Evolutionary conservation across 345 rosid species (phyloP).

Genomic region (Arabidopsis thaliana): DNA sequence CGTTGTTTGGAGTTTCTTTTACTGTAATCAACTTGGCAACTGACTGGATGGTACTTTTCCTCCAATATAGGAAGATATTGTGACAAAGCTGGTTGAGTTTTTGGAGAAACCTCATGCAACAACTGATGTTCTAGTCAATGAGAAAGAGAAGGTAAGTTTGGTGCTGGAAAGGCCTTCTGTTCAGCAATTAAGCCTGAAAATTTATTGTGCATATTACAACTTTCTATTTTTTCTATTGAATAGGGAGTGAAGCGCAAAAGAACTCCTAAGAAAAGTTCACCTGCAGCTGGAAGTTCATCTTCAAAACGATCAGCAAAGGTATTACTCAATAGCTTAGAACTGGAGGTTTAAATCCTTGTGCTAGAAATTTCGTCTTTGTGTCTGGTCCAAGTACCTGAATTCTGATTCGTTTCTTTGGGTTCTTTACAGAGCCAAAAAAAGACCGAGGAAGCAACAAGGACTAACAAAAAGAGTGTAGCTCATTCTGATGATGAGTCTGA

Average conservation of each 20-base stretch:
- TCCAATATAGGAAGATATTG: constrained; percentile 74
- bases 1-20: background rate
- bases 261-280: constrained; percentile 53
- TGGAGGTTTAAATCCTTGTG: constrained; percentile 5
- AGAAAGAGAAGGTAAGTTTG: constrained; percentile 68
- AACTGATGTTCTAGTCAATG: constrained; percentile 62
- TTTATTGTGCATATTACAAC: background rate
- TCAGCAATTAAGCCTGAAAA: constrained; percentile 6
- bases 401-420: background rate
- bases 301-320: constrained; percentile 73
- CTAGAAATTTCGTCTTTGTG: background rate
- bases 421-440: constrained; percentile 59
- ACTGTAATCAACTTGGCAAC: constrained; percentile 16
- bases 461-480: constrained; percentile 44
- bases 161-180: background rate
- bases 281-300: constrained; percentile 54
- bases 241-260: constrained; percentile 78
- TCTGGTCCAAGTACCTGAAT: background rate
- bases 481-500: constrained; percentile 63
- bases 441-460: constrained; percentile 50
- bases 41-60: constrained; percentile 31
- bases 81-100: constrained; percentile 70
- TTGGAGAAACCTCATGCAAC: constrained; percentile 84
- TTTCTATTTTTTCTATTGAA: constrained; percentile 21
- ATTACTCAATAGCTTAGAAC: constrained; percentile 30